Percentiles rank a stretch among this genome's conserved stretches.
Conservation (phyloP, 805 yeast genomes). For the Candida stauntonica region DNA sequence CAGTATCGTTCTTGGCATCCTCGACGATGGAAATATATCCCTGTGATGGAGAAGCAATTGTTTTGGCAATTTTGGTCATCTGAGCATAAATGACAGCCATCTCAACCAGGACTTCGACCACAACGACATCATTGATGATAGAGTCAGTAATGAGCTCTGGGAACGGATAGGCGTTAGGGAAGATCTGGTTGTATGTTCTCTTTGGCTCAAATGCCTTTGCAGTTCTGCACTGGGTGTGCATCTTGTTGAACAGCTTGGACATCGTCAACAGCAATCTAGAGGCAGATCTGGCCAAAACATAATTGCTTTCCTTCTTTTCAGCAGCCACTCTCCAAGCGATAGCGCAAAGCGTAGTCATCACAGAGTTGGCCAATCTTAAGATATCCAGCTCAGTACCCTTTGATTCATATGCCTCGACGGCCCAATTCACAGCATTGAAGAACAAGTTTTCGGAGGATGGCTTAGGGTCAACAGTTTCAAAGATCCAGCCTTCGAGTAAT, state of each 20-base stretch:
- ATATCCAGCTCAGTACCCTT: conserved; percentile 47
- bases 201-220: conserved; percentile 45
- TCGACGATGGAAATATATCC: conserved; percentile 33
- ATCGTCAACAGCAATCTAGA: conserved; percentile 52
- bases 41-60: conserved; percentile 23
- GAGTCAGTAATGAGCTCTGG: conserved; percentile 66
- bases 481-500: conserved; percentile 37
- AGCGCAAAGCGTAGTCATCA: conserved; percentile 47
- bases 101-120: conserved; percentile 72
- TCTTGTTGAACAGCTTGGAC: conserved; percentile 45
- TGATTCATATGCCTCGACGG: conserved; percentile 49
- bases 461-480: conserved; percentile 26
- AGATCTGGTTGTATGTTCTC: conserved; percentile 62
- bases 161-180: conserved; percentile 67
- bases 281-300: conserved; percentile 41
- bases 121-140: conserved; percentile 58
- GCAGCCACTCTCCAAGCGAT: conserved; percentile 34
- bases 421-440: conserved; percentile 46
- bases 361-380: conserved; percentile 58
- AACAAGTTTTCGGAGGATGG: conserved; percentile 41
- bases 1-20: conserved; percentile 32
- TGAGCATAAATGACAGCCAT: conserved; percentile 56
- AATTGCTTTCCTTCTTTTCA: conserved; percentile 30
- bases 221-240: conserved; percentile 44
- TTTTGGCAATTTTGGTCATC: conserved; percentile 46